Evolutionary conservation across 345 rosid species (phyloP), one percentile per base, ranked within the genome.

Genomic region (Geranium brycei): DNA sequence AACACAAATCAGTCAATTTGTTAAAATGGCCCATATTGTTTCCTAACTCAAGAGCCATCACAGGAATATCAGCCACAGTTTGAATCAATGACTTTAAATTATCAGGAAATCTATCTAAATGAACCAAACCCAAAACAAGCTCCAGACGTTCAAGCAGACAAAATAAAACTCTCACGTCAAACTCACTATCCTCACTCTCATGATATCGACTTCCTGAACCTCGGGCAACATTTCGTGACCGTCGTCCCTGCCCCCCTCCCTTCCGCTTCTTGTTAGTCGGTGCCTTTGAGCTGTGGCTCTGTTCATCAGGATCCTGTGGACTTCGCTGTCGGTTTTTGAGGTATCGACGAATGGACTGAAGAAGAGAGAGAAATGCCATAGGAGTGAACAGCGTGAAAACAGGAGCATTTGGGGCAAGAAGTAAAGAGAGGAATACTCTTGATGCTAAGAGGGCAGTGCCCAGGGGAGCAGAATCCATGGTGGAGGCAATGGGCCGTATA

Each of bases 321-420:
- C 58, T 47, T 62, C 17, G 66, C 62, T 57, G 41, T 5, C 71
- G 72, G 6, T 64, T 77, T 77, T 85, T 92, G 73, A 86, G 77
- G 51, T 80, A 75, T 51, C 89, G 83, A 31, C 91, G 91, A 41
- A 89, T 63, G 31, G 91, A 86, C 28, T 86, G 85, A 18, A 92
- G 89, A 15, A 92, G 76, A 18, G 91, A 81, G 60, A 81, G 82
- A 65, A 89, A 87, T 17, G 84, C 77, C 58, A 92, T 64, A 0
- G 97, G 96, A 32, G 87, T 83, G 76, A 91, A 87, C 70, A 86
- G 85, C 13, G 91, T 80, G 79, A 86, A 80, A 60, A 86, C 91
- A 13, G 95, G 88, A 57, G 93, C 82, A 59, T 75, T 78, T 2
- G 93, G 82, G 3, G 82, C 75, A 14, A 87, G 86, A 51, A 89